These are phyloP conservation scores for Terana coerulea DNA, from an alignment of 768 basidiomycete species.

Conservation along the genomic window DNA sequence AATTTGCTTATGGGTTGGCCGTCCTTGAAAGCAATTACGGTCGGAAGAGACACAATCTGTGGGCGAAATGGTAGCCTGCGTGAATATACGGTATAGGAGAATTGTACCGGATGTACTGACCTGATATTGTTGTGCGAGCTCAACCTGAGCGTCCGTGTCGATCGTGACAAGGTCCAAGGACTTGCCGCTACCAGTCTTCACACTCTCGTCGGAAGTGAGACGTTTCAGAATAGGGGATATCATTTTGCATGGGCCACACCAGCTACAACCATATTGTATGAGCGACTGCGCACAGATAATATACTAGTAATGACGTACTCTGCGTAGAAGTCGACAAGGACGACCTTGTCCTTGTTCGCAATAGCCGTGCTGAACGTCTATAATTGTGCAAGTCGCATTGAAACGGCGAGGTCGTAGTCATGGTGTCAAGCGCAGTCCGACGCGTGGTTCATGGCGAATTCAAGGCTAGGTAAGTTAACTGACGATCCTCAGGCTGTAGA, in stretches of 20 bases:
- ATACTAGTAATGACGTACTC: constrained; percentile 46
- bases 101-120: constrained; percentile 27
- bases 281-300: background rate
- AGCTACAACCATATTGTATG: constrained; percentile 38
- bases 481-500: background rate
- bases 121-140: constrained; percentile 47
- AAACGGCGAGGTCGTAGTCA: background rate
- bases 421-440: too few relatives aligned
- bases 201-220: constrained; percentile 41
- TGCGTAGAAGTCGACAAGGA: constrained; percentile 79
- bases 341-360: constrained; percentile 43
- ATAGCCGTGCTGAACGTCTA: constrained; percentile 35
- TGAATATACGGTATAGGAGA: background rate
- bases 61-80: background rate
- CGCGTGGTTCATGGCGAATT: too few relatives aligned
- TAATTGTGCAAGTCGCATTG: too few relatives aligned
- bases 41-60: constrained; percentile 74
- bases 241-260: constrained; percentile 75
- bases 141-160: constrained; percentile 53
- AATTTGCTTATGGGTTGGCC: constrained; percentile 60
- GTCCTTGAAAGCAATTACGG: constrained; percentile 72
- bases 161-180: constrained; percentile 72
- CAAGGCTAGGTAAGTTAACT: background rate
- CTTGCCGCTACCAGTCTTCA: constrained; percentile 48
- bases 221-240: constrained; percentile 68